Percentiles rank a stretch among this genome's conserved stretches.
These are phyloP conservation scores for Asterophora lycoperdoides DNA, from an alignment of 768 basidiomycete species.

Conservation along the genomic window DNA sequence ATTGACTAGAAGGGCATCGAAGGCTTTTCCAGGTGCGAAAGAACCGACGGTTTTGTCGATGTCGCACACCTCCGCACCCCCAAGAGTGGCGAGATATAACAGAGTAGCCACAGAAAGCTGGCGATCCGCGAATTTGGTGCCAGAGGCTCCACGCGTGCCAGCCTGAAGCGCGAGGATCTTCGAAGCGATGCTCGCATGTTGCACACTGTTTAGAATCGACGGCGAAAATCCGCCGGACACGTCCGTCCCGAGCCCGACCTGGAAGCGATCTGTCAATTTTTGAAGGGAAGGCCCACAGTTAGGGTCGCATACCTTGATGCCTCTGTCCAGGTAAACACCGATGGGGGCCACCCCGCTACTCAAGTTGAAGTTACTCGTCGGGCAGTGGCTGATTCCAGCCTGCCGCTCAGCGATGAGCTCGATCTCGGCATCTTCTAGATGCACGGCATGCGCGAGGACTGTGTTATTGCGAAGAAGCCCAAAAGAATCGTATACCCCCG, in stretches of 20 bases:
- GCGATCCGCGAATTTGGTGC: conserved; percentile 42
- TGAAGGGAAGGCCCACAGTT: not conserved
- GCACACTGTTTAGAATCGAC: conserved; percentile 73
- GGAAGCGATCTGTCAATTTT: not conserved
- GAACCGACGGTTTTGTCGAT: conserved; percentile 68
- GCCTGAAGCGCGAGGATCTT: conserved; percentile 63
- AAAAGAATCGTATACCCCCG: conserved; percentile 76
- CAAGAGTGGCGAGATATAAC: conserved; percentile 87
- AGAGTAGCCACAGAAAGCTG: conserved; percentile 72
- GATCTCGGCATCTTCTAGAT: conserved; percentile 71
- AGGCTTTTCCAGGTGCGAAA: conserved; percentile 77
- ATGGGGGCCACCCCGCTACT: conserved; percentile 81
- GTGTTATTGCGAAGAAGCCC: conserved; percentile 77
- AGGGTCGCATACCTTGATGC: conserved; percentile 65
- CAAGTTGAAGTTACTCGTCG: conserved; percentile 90
- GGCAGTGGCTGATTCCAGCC: conserved; percentile 89
- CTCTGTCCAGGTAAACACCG: conserved; percentile 73
- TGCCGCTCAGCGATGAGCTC: conserved; percentile 57
- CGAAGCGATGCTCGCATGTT: conserved; percentile 74
- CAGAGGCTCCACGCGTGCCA: not conserved
- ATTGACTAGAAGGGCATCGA: conserved; percentile 81
- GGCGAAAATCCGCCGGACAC: conserved; percentile 83
- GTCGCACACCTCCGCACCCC: conserved; percentile 82
- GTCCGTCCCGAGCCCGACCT: conserved; percentile 96
- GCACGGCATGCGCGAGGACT: conserved; percentile 84